Evolutionary conservation across 768 basidiomycete genomes (phyloP), one percentile per base, ranked within the genome.

Genomic region (Tylopilus vinaceipallidus): DNA sequence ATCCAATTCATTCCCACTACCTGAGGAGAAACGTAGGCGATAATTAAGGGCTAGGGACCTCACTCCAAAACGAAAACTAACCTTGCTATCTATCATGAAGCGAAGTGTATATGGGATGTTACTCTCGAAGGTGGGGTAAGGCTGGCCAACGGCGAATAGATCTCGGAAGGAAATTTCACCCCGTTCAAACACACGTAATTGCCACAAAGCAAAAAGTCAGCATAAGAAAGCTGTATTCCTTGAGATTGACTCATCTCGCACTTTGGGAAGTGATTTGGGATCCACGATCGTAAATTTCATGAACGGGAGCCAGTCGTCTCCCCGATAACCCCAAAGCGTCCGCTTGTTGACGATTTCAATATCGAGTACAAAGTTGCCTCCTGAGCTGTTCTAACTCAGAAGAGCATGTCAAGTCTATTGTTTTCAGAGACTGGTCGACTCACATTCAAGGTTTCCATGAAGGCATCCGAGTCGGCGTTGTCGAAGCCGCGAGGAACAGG

Each of bases 1-100:
- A 99, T 87, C 95, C 97, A 99, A 64, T 98, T 98, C 97, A 99
- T 98, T 9, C 97, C 97, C 42, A 95, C 86, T 26, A 99, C 84
- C 91, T 94, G 36, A 32, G 1, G 22, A 54, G n/a, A n/a, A n/a
- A n/a, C n/a, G n/a, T 2, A 20, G 45, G 50, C 17, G 3, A 41
- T 50, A 29, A 58, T 36, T 35, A 6, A 4, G 10, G 37, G 44
- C 23, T 45, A 3, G 10, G 23, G 19, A 37, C n/a, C 13, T 7
- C 41, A 6, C 12, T 20, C 17, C 20, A 26, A 7, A 30, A 42
- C 9, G n/a, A 29, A 1, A 5, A 55, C 57, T 19, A 19, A 91
- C 95, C 77, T 93, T 86, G 6, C 91, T 88, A 63, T 99, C 97
- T 53, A 99, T 95, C 97, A 99, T 99, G 68, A 98, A 98, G 8